Base-by-base conservation (phyloP, 2,329 filamentous ascomycete species). In the Diaporthe longicolla region DNA sequence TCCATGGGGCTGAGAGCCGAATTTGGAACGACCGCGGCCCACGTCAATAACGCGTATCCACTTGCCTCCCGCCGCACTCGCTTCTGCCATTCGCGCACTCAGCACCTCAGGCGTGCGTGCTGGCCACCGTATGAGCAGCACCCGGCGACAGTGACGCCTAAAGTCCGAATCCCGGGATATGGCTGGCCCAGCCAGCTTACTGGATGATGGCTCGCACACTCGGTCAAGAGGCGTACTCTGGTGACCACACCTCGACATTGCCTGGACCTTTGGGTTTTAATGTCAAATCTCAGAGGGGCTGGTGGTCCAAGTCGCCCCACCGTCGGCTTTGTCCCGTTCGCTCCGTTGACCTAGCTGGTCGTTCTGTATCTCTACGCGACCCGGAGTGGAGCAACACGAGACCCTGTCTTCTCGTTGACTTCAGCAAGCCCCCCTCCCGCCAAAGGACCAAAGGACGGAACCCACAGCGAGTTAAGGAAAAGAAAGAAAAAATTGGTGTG, bases 321-420 rank as follows among this genome's bases (percentile, higher is more conserved):
- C 40, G 63, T 68, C 63, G 63, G 63, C 48, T 54, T 68, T 68
- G n/a, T 68, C 48, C 63, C 63, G 48, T 54, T 68, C 32, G 48
- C 63, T 66, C 63, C 32, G 63, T 68, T 54, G 45, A 68, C 63
- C 45, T 54, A 37, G 26, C 45, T 68, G 13, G 32, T 54, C 48
- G 29, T 54, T 54, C 48, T 40, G 63, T 68, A 40, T 54, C 32
- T 35, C n/a, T 21, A 68, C 52, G 48, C 48, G 52, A 54, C 48
- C 63, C 63, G 26, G 48, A 54, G 63, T 68, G 63, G 63, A 68
- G 63, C 63, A 68, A 54, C 32, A 9, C 32, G 32, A 54, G 63
- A 68, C 63, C 63, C 63, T 54, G n/a, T 68, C 63, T 40, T 68
- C 32, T 54, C 48, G 40, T 40, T 32, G 32, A 35, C 15, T 37